phyloP scores from a whole-genome alignment of 257 asterid species.

The Voacanga thouarsii region DNA sequence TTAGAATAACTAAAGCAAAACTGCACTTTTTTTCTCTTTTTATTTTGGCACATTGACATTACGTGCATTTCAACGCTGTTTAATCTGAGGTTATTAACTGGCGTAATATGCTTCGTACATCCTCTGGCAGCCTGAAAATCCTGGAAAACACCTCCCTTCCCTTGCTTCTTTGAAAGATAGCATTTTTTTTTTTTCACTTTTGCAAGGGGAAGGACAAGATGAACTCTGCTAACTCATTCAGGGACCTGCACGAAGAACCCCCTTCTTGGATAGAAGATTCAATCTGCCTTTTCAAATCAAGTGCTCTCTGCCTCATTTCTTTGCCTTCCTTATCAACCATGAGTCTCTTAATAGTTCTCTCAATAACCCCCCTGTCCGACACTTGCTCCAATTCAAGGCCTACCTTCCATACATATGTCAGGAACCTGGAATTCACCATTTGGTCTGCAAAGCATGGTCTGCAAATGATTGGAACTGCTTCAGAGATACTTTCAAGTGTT shows the following conservation, averaged over 20 bases:
- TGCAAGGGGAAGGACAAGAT: conserved; percentile 9
- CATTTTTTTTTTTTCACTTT: neutral
- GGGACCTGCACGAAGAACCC: conserved; percentile 26
- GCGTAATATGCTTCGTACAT: neutral
- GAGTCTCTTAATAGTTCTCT: conserved; percentile 10
- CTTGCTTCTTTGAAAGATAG: too few species aligned
- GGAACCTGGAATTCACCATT: conserved; percentile 9
- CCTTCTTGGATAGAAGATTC: conserved; percentile 10
- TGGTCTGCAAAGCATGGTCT: conserved; percentile 22
- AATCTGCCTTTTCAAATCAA: conserved; percentile 8
- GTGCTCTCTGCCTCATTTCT: conserved; percentile 11
- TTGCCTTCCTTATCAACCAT: conserved; percentile 17
- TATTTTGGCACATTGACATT: neutral
- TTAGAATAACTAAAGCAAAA: too few species aligned
- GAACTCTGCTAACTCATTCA: conserved; percentile 18
- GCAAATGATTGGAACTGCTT: conserved; percentile 35
- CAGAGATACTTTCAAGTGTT: conserved; percentile 17
- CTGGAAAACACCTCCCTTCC: too few species aligned
- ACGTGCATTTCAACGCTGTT: neutral
- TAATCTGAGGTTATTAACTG: too few species aligned
- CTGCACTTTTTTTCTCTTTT: too few species aligned
- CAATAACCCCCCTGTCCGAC: conserved; percentile 1
- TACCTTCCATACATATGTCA: conserved; percentile 19
- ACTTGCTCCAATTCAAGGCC: conserved; percentile 23
- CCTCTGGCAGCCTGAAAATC: neutral